Evolutionary conservation across 2,329 filamentous ascomycete species (phyloP), one percentile per base, ranked within the genome.

Genomic region (Penicillium freii): DNA sequence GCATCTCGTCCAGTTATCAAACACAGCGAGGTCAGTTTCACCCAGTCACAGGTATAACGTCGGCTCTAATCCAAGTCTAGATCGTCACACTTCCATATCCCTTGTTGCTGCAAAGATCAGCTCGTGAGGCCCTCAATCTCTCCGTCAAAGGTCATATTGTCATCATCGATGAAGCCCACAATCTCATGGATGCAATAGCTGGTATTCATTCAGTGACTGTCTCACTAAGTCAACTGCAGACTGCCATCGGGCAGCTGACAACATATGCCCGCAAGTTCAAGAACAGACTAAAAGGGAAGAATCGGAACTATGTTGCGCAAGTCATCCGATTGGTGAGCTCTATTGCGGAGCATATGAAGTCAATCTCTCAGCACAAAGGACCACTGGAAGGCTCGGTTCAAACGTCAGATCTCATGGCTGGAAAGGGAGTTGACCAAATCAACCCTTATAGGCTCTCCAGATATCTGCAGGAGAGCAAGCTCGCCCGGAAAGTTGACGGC

Each of bases 131-230:
- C 0, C 81, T 99, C 0, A 88, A 89, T 0, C 86, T 99, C 43
- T 93, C 89, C 25, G 76, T 99, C 9, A 92, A 95, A 66, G 86
- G 87, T 5, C 94, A 96, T 68, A 81, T 99, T 0, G 87, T 99
- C n/a, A 89, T 99, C 27, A 90, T 99, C 47, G 94, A 99, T 65
- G 94, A 99, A 78, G 94, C 94, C 0, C 94, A 99, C 72, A 99
- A 99, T 69, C 84, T 99, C 51, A 96, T 97, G 88, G 92, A 97
- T 72, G 92, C 93, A 0, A 91, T 99, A 45, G 85, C 91, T 17
- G 88, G 87, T 45, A 94, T 96, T 34, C 87, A 97, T 71, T 92
- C 92, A 0, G 85, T 91, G 0, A 85, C 89, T 36, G 82, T 97
- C 21, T 85, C 84, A 2, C 78, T 96, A 4, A 78, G 78, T 27